Evolutionary conservation across 352 stramenopile genomes (phyloP).

Genomic region (Globisporangium alternatum): DNA sequence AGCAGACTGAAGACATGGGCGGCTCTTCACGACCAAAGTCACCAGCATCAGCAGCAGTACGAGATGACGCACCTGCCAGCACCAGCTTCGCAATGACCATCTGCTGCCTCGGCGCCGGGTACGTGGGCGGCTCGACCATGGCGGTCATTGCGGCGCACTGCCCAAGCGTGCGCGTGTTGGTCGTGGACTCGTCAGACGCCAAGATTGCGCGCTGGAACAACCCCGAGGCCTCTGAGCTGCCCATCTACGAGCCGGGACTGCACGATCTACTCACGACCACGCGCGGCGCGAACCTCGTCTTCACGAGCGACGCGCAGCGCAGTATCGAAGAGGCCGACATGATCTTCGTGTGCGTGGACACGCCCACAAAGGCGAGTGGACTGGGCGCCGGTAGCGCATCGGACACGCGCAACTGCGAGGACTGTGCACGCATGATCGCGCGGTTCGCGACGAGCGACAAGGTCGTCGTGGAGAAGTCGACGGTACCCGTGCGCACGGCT

Average conservation of each 20-base stretch:
- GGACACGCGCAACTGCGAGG: conserved; percentile 99
- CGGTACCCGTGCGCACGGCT: conserved; percentile 98
- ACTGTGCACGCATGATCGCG: conserved; percentile 98
- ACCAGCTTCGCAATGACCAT: conserved; percentile 63
- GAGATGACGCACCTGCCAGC: conserved; percentile 19
- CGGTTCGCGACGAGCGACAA: conserved; percentile 92
- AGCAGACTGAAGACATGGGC: not conserved
- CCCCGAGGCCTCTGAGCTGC: conserved; percentile 75
- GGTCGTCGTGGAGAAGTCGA: conserved; percentile 99
- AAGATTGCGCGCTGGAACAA: conserved; percentile 99
- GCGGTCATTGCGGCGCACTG: conserved; percentile 98
- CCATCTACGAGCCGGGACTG: conserved; percentile 99
- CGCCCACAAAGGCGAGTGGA: conserved; percentile 96
- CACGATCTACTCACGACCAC: conserved; percentile 92
- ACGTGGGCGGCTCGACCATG: conserved; percentile 99
- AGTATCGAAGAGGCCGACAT: conserved; percentile 97
- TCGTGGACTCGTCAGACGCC: conserved; percentile 95
- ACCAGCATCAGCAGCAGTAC: conserved; percentile 16
- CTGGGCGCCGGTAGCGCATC: conserved; percentile 97
- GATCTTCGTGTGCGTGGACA: conserved; percentile 99
- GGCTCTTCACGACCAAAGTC: not conserved
- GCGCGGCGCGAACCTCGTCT: conserved; percentile 97
- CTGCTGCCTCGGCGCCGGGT: conserved; percentile 97
- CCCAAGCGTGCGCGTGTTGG: conserved; percentile 96
- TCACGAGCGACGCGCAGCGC: conserved; percentile 96